Conservation (phyloP, 2,329 filamentous ascomycete species). For the Sphaerulina vaccinii region DNA sequence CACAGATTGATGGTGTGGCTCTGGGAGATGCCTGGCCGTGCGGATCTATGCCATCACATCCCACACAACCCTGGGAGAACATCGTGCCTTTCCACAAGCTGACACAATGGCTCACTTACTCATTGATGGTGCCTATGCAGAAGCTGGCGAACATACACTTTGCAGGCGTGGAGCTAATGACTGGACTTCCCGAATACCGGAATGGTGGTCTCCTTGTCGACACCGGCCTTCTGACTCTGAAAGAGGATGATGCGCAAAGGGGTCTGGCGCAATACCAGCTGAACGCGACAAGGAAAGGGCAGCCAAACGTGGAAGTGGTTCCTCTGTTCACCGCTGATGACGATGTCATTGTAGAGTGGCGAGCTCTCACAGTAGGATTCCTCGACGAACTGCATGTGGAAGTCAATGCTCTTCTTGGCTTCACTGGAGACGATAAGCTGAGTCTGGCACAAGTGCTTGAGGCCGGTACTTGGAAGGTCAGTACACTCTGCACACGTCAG, state of each 20-base stretch:
- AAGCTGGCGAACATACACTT: slow-evolving; percentile 78
- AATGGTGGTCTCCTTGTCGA: slow-evolving; percentile 89
- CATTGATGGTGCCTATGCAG: slow-evolving; percentile 87
- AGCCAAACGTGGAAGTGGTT: slow-evolving; percentile 70
- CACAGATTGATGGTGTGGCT: slow-evolving; percentile 79
- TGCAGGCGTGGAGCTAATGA: slow-evolving; percentile 77
- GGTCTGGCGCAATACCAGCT: slow-evolving; percentile 69
- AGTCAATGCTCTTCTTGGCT: slow-evolving; percentile 65
- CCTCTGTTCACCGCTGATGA: slow-evolving; percentile 71
- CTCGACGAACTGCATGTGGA: slow-evolving; percentile 68
- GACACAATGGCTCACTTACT: slow-evolving; percentile 93
- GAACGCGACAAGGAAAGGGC: slow-evolving; percentile 69
- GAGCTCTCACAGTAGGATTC: slow-evolving; percentile 72
- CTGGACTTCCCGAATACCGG: slow-evolving; percentile 85
- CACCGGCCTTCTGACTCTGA: slow-evolving; percentile 75
- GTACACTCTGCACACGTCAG: slow-evolving; percentile 29
- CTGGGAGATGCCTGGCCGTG: slow-evolving; percentile 96
- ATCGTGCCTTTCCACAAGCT: slow-evolving; percentile 93
- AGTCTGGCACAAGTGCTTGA: slow-evolving; percentile 86
- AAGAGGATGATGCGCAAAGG: slow-evolving; percentile 65
- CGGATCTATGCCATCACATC: slow-evolving; percentile 73
- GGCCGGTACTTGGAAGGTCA: slow-evolving; percentile 96
- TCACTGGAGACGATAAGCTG: slow-evolving; percentile 69
- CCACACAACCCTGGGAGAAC: slow-evolving; percentile 69
- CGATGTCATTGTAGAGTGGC: slow-evolving; percentile 78